Base-by-base conservation (phyloP, 495 filamentous ascomycete species). In the Daldinia vernicosa region DNA sequence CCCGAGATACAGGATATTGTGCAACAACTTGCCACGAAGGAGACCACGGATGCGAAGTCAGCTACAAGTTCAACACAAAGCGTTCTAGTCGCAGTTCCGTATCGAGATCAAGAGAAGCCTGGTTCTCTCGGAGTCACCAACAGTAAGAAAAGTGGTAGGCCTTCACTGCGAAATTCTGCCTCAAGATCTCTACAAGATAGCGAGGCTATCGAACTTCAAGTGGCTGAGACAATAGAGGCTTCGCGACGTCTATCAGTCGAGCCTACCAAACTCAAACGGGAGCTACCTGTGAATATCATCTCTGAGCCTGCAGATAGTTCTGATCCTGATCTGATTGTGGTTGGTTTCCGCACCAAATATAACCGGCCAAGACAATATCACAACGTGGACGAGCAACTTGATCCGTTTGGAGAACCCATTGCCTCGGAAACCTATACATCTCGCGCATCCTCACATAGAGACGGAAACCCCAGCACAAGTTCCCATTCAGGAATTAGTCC, bases 51-150 rank as follows among this genome's bases (percentile, higher is more conserved):
- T 51, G 27, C 65, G n/a, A 75, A 62, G 55, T 22, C 22, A 19
- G 12, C 61, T 1, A 6, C 14, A 33, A 53, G 3, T 28, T 15
- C 50, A 19, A 43, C 61, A 37, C 43, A 57, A 32, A 52, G 33
- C 37, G 22, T 50, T 35, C 37, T 74, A n/a, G 30, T 62, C 24
- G 76, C 74, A 22, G 43, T 67, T 19, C 65, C 71, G 0, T 76
- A 71, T 53, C 59, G 63, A 1, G 40, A 19, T 12, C 33, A 60
- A 37, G 70, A 74, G 19, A 60, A 74, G n/a, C 72, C 70, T 54
- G 53, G 37, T 24, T 74, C 74, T n/a, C 17, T 70, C 3, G 75
- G 72, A 39, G 51, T 28, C 27, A 9, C 35, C 12, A 63, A 67
- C 12, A 55, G 19, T 6, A 72, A 61, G 22, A 77, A 62, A 22